Evolutionary conservation across 2,329 filamentous ascomycete species (phyloP), one percentile per base, ranked within the genome.

Genomic region (Microdochium nivale): DNA sequence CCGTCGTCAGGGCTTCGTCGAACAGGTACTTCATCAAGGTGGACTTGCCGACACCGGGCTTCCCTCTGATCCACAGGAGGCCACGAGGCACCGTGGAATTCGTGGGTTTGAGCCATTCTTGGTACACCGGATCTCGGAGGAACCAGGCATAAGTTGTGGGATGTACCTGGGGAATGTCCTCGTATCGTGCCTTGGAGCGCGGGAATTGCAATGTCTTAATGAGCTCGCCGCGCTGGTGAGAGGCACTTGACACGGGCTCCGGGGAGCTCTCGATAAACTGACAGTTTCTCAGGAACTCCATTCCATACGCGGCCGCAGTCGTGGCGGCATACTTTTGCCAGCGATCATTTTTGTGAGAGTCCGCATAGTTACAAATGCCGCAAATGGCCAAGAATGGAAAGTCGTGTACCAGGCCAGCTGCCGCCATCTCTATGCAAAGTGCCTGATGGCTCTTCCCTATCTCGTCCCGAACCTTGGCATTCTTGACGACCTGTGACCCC

Each of bases 401-500:
- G n/a, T n/a, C n/a, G n/a, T n/a, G n/a, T n/a, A n/a, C n/a, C n/a
- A n/a, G n/a, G n/a, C n/a, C n/a, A n/a, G n/a, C n/a, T n/a, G n/a
- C n/a, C n/a, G n/a, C n/a, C n/a, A n/a, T n/a, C n/a, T n/a, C n/a
- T n/a, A n/a, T n/a, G n/a, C n/a, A n/a, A n/a, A n/a, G n/a, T n/a
- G n/a, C n/a, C n/a, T n/a, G n/a, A n/a, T n/a, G n/a, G n/a, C n/a
- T n/a, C n/a, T n/a, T n/a, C 10, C 51, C 53, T 3, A 54, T 25
- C 23, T 21, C 32, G 23, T 58, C 52, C 37, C 55, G 55, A 9
- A 33, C 47, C 10, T 19, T 13, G 3, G 47, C 49, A 46, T 58
- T 35, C 44, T 54, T 54, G 7, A 58, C 56, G 4, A 58, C 51
- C 44, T 52, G 51, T 21, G 55, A 57, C 3, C 47, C 53, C 49